A percentile compares a stretch with the other conserved stretches of the same genome.
Conservation (phyloP, 2,329 filamentous ascomycete genomes). For the Colletotrichum somersetense region DNA sequence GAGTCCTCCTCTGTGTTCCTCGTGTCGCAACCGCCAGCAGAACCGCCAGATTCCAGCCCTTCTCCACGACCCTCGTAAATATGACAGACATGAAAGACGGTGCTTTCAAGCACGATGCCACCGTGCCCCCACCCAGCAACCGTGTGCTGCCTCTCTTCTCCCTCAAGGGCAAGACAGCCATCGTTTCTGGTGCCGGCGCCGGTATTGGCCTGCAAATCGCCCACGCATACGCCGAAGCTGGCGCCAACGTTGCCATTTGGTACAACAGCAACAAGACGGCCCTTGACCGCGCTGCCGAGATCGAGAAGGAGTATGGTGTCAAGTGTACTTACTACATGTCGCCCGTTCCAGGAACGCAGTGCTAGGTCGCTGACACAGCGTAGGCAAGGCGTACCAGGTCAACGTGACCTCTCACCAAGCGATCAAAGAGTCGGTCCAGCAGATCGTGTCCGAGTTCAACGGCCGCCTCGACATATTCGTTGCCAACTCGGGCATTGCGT, state of each 20-base stretch:
- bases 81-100: constrained; percentile 61
- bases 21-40: constrained; percentile 22
- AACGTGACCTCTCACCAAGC: constrained; percentile 67
- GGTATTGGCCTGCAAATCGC: constrained; percentile 77
- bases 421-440: constrained; percentile 64
- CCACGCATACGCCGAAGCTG: constrained; percentile 75
- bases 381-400: constrained; percentile 73
- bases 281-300: constrained; percentile 70
- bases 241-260: constrained; percentile 79
- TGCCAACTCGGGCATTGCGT: constrained; percentile 82
- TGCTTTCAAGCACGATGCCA: constrained; percentile 70
- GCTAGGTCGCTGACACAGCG: constrained; percentile 19
- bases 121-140: constrained; percentile 58
- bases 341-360: background rate
- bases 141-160: constrained; percentile 76
- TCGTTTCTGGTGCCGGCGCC: constrained; percentile 75
- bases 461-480: constrained; percentile 83
- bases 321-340: constrained; percentile 64
- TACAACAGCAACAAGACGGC: constrained; percentile 78
- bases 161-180: constrained; percentile 76
- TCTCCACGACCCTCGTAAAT: constrained; percentile 34
- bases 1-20: constrained; percentile 24
- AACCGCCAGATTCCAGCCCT: constrained; percentile 33
- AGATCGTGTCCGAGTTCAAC: constrained; percentile 75
- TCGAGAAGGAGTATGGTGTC: constrained; percentile 75